Base-by-base conservation (phyloP, 441 rosid genomes). In the Cnidoscolus chayamansa region DNA sequence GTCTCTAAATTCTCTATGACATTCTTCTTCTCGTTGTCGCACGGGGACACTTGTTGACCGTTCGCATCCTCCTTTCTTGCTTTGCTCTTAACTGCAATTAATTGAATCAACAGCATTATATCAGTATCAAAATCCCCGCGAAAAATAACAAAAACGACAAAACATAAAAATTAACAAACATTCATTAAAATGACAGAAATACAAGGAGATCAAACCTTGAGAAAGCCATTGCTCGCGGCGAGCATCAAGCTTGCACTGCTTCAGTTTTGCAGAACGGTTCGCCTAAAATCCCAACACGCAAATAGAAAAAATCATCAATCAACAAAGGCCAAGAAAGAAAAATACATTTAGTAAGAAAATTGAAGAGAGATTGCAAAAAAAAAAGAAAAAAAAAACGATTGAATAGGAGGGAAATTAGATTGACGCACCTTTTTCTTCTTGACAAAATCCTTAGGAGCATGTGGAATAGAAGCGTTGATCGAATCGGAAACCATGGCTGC, bases 151-250 rank as follows among this genome's bases (percentile, higher is more conserved):
- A 25, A 8, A 50, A 35, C 15, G 30, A 76, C 51, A 55, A 31
- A 5, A 16, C 17, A 32, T 4, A 40, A 40, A 40, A 40, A 40
- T 40, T 16, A 19, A 59, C 68, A 60, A 45, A 8, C 63, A 17
- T n/a, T 1, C 11, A 19, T 10, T 48, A 17, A 63, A 45, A 5
- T 40, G 45, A 40, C 45, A 40, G 45, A 40, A 40, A 40, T 0
- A 40, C 6, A 40, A 63, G 53, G 17, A 67, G 15, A 63, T 56
- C 81, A 16, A 77, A 91, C 98, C 90, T 86, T 86, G 97, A 76
- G 98, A 88, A 72, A 94, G 98, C 97, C 97, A 93, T 82, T 93
- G 98, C 82, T 91, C 97, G 32, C 98, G 96, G 60, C 98, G 97
- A 17, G 87, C 94, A 79, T 91, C 97, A 1, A 91, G 86, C 85